These are phyloP conservation scores for Moricandia moricandioides DNA, from an alignment of 345 rosid species.

Conservation along the genomic window DNA sequence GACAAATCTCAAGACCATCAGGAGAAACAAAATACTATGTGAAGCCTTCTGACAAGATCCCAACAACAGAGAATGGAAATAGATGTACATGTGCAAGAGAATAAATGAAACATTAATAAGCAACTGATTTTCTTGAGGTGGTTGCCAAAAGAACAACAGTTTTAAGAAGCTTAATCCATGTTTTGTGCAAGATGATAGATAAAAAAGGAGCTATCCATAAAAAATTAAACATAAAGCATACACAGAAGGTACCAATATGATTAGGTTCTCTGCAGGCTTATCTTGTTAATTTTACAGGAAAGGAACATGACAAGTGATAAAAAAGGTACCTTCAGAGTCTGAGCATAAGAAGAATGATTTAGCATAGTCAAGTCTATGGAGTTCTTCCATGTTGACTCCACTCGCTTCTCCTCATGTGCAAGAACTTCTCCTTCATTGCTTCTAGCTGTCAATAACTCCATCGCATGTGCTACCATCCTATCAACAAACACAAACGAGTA, in stretches of 20 bases:
- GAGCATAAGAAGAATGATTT: too few species aligned
- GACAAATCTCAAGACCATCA: conserved; percentile 68
- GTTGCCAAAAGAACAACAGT: too few species aligned
- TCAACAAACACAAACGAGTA: conserved; percentile 23
- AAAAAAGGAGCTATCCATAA: too few species aligned
- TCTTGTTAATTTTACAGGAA: neutral
- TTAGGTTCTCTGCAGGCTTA: neutral
- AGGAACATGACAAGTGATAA: neutral
- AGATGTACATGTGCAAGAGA: too few species aligned
- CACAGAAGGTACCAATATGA: too few species aligned
- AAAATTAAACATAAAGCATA: too few species aligned
- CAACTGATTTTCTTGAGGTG: too few species aligned
- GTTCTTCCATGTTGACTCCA: conserved; percentile 80
- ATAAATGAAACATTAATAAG: conserved; percentile 74
- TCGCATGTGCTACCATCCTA: conserved; percentile 96
- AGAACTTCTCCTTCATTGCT: conserved; percentile 68
- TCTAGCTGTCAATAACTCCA: conserved; percentile 75
- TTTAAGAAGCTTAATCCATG: too few species aligned
- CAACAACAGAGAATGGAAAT: neutral
- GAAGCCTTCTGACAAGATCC: conserved; percentile 7
- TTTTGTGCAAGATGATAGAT: too few species aligned
- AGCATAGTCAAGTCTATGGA: conserved; percentile 51
- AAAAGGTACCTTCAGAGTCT: conserved; percentile 33
- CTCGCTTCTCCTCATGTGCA: conserved; percentile 70
- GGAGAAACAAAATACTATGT: too few species aligned